phyloP scores from a whole-genome alignment of 129 eudicot species.

The Pittosporum tobira region DNA sequence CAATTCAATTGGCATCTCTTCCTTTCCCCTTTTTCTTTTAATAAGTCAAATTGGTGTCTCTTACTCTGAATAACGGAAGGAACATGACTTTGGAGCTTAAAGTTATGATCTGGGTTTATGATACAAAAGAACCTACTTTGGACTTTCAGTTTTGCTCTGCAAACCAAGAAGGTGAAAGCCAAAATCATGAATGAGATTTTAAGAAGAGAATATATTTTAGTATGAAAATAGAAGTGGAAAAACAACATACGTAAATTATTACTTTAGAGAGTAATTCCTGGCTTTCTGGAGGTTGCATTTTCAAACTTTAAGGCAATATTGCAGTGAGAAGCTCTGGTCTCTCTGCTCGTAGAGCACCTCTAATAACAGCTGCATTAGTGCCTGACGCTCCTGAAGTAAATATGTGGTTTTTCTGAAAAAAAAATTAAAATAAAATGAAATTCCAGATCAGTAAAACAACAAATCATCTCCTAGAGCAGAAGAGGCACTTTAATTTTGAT shows the following conservation, averaged over 20 bases:
- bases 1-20: too few relatives aligned
- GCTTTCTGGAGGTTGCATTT: conserved; percentile 94
- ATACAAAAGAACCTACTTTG: too few relatives aligned
- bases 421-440: neutral
- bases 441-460: neutral
- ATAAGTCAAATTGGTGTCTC: neutral
- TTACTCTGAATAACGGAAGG: neutral
- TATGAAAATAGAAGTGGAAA: neutral
- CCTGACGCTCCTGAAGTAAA: conserved; percentile 98
- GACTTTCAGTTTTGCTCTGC: too few relatives aligned
- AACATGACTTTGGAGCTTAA: neutral
- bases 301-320: conserved; percentile 90
- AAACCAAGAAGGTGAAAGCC: too few relatives aligned
- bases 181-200: too few relatives aligned
- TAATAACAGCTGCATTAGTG: conserved; percentile 92
- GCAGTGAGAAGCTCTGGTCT: conserved; percentile 88
- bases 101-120: too few relatives aligned
- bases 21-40: too few relatives aligned
- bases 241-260: conserved; percentile 17
- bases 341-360: conserved; percentile 98
- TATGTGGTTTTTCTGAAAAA: conserved; percentile 86
- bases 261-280: conserved; percentile 94
- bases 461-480: neutral
- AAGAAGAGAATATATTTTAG: too few relatives aligned
- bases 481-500: neutral